Evolutionary conservation across 73 alveolate genomes (phyloP).

Genomic region (Durusdinium trenchii): DNA sequence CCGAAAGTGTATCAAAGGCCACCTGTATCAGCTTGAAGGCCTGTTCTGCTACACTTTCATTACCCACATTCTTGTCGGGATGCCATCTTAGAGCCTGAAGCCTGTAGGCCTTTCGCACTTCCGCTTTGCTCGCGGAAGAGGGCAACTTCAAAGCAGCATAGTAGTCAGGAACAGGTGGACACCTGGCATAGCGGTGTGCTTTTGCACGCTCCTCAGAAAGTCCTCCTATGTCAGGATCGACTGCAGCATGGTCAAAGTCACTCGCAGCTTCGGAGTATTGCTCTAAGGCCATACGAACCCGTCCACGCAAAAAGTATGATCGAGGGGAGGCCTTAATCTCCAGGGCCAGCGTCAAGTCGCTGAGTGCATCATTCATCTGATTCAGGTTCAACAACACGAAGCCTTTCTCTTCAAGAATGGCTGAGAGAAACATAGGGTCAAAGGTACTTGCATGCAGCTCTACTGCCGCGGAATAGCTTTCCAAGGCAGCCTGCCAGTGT

Average conservation of each 20-base stretch:
- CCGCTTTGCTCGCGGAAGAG: background rate
- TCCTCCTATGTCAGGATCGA: background rate
- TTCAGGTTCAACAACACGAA: background rate
- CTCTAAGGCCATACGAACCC: constrained; percentile 20
- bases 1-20: constrained; percentile 42
- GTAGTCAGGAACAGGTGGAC: constrained; percentile 50
- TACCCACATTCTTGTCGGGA: constrained; percentile 80
- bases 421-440: constrained; percentile 11
- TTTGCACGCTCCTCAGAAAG: constrained; percentile 19
- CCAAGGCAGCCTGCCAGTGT: constrained; percentile 3
- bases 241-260: constrained; percentile 49
- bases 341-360: background rate
- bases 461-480: constrained; percentile 3
- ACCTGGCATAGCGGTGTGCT: constrained; percentile 30
- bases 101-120: constrained; percentile 58
- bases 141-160: constrained; percentile 17
- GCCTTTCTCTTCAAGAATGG: background rate
- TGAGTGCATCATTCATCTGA: background rate
- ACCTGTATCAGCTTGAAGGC: constrained; percentile 62
- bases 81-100: constrained; percentile 64
- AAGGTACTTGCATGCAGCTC: background rate
- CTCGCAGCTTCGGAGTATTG: constrained; percentile 28
- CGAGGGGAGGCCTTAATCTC: background rate
- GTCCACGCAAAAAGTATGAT: background rate
- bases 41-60: constrained; percentile 47